Conservation (phyloP, 2,329 filamentous ascomycete genomes). For the Talaromyces pinophilus region DNA sequence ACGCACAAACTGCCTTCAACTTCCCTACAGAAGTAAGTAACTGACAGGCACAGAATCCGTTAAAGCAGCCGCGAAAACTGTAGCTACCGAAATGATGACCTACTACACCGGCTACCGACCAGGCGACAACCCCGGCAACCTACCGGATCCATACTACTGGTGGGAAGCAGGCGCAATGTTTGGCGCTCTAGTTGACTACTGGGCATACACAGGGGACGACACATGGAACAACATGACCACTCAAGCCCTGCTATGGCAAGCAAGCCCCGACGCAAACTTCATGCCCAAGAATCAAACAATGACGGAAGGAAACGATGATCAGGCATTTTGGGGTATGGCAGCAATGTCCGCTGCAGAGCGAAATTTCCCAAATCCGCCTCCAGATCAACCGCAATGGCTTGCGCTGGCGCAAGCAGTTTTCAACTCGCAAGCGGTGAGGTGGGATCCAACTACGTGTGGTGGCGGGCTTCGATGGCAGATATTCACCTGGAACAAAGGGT, state of each 20-base stretch:
- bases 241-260: constrained; percentile 43
- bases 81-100: constrained; percentile 53
- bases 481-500: constrained; percentile 72
- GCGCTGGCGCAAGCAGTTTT: constrained; percentile 70
- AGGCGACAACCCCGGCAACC: constrained; percentile 53
- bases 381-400: constrained; percentile 37
- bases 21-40: not conserved
- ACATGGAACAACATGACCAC: constrained; percentile 42
- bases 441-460: constrained; percentile 67
- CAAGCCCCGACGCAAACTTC: constrained; percentile 40
- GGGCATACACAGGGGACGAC: constrained; percentile 46
- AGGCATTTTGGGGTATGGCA: constrained; percentile 59
- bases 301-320: constrained; percentile 58
- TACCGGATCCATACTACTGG: constrained; percentile 53
- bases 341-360: constrained; percentile 59
- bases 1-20: not conserved
- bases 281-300: constrained; percentile 47
- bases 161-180: constrained; percentile 51
- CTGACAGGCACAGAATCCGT: constrained; percentile 44
- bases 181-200: constrained; percentile 45
- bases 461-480: constrained; percentile 84
- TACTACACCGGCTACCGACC: constrained; percentile 53
- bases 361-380: constrained; percentile 38
- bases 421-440: constrained; percentile 68
- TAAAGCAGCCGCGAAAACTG: constrained; percentile 47